These are phyloP conservation scores for Beauveria caledonica DNA, from an alignment of 2,329 filamentous ascomycete species.

Conservation along the genomic window DNA sequence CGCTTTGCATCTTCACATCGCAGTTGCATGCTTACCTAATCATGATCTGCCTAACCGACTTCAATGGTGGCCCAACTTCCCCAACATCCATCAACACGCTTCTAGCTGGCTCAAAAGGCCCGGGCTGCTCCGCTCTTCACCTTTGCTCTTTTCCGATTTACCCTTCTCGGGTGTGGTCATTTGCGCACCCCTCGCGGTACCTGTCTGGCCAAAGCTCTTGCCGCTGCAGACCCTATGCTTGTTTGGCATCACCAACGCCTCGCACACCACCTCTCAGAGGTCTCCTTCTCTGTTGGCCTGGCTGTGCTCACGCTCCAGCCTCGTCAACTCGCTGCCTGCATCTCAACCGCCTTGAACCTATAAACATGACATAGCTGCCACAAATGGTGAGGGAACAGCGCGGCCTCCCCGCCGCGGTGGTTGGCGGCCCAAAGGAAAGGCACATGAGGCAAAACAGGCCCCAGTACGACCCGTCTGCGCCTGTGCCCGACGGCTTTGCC, in stretches of 20 bases:
- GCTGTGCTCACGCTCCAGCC: not conserved
- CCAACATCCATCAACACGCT: constrained; percentile 7
- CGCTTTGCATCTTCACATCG: not conserved
- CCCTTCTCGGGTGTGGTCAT: constrained; percentile 7
- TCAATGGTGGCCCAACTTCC: constrained; percentile 11
- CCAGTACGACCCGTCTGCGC: constrained; percentile 26
- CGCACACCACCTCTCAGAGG: not conserved
- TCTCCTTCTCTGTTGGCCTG: not conserved
- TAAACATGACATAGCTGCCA: constrained; percentile 14
- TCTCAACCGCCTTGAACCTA: not conserved
- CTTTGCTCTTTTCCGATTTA: not conserved
- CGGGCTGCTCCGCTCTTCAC: constrained; percentile 1
- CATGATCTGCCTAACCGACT: constrained; percentile 6
- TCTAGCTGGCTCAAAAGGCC: constrained; percentile 1
- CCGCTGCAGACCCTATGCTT: not conserved
- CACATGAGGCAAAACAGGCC: constrained; percentile 25
- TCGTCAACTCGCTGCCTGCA: constrained; percentile 1
- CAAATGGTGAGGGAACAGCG: constrained; percentile 31
- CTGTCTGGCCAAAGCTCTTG: constrained; percentile 2
- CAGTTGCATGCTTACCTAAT: constrained; percentile 9
- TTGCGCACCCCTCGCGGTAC: not conserved
- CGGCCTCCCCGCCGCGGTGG: constrained; percentile 22
- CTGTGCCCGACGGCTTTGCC: constrained; percentile 27
- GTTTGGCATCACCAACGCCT: not conserved
- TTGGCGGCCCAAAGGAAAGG: constrained; percentile 27